Percentiles rank a stretch among this genome's conserved stretches.
These are phyloP conservation scores for Diaporthe sp. DNA, from an alignment of 2,329 filamentous ascomycete genomes.

Conservation along the genomic window DNA sequence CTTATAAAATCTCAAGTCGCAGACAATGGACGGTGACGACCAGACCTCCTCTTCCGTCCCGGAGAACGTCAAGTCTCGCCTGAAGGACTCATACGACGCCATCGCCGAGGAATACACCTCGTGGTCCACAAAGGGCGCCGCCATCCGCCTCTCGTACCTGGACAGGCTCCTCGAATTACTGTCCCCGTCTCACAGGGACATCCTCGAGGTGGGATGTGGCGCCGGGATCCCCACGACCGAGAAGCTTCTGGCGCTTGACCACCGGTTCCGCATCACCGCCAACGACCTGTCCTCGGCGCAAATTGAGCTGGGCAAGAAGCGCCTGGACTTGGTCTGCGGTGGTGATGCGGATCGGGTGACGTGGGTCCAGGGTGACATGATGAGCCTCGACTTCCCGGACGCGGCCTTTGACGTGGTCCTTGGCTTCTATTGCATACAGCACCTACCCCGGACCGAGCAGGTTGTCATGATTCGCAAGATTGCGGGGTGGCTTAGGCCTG, in stretches of 20 bases:
- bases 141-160: conserved; percentile 51
- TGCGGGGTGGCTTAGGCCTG: conserved; percentile 62
- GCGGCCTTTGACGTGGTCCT: conserved; percentile 22
- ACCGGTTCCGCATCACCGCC: conserved; percentile 47
- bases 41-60: not conserved
- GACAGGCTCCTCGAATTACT: conserved; percentile 48
- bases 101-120: conserved; percentile 55
- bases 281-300: conserved; percentile 58
- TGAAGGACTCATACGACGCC: conserved; percentile 54
- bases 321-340: conserved; percentile 42
- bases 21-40: conserved; percentile 2
- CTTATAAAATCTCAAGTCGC: not conserved
- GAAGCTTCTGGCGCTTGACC: conserved; percentile 47
- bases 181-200: conserved; percentile 28
- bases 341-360: conserved; percentile 33
- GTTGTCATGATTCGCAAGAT: conserved; percentile 58
- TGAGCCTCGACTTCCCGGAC: conserved; percentile 45
- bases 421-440: conserved; percentile 65
- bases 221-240: conserved; percentile 53
- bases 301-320: conserved; percentile 48
- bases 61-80: conserved; percentile 52
- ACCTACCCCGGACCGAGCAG: conserved; percentile 66
- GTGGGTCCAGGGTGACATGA: conserved; percentile 36
- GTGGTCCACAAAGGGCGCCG: conserved; percentile 52
- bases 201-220: conserved; percentile 59